Evolutionary conservation across 148 eudicot species (phyloP).

Genomic region (Dysphania ambrosioides): DNA sequence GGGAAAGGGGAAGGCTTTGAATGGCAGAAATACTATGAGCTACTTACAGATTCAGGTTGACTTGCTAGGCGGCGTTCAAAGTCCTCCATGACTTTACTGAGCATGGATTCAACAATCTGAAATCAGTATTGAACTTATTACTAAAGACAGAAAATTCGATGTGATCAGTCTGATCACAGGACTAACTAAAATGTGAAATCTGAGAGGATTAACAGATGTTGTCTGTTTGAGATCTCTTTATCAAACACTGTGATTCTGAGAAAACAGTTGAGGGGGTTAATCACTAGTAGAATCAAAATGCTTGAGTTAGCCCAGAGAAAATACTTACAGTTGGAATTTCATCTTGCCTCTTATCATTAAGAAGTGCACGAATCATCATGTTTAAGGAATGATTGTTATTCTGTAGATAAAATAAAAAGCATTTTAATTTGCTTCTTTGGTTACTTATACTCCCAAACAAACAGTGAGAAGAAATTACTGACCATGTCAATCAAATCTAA

Average conservation of each 20-base stretch:
- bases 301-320: neutral
- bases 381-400: constrained; percentile 44
- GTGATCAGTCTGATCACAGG: neutral
- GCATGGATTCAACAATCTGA: constrained; percentile 69
- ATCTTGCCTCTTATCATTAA: constrained; percentile 67
- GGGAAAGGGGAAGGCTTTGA: neutral
- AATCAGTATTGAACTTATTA: constrained; percentile 15
- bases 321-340: constrained; percentile 78
- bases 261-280: neutral
- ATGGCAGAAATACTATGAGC: constrained; percentile 13
- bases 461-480: constrained; percentile 16
- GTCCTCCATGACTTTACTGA: constrained; percentile 77
- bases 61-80: constrained; percentile 54
- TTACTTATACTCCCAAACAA: constrained; percentile 8
- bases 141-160: neutral
- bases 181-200: neutral
- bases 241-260: neutral
- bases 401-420: constrained; percentile 34
- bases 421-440: constrained; percentile 2
- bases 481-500: constrained; percentile 58
- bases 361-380: constrained; percentile 62
- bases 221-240: neutral
- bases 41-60: constrained; percentile 52
- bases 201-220: neutral
- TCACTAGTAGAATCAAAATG: neutral